Evolutionary conservation across 192 early-diverging fungal genomes (phyloP), one percentile per base, ranked within the genome.

Genomic region (Phlyctochytrium planicorne): DNA sequence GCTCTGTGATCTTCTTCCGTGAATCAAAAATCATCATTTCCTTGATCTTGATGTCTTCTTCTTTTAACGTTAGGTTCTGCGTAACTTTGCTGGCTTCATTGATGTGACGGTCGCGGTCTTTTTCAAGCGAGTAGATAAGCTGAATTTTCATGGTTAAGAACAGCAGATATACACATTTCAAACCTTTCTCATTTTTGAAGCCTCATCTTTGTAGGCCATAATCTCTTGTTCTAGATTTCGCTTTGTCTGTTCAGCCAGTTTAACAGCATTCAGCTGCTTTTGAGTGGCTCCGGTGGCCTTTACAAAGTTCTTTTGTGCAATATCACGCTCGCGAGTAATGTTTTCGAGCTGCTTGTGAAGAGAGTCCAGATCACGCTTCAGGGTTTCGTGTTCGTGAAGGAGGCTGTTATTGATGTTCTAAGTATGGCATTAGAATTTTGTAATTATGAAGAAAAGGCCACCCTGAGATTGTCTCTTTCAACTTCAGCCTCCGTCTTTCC

Each of bases 151-250:
- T 3, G 50, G 25, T 1, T 56, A 24, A 3, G 33, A 64, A 50
- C 10, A 1, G 17, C n/a, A 65, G 2, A 30, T 25, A 31, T 29
- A 20, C n/a, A 52, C 14, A 59, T 67, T 59, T 10, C 16, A 23
- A 68, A 78, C 80, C 76, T 87, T 87, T 72, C 85, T 64, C 82
- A 84, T 86, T 63, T 87, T 87, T 2, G 79, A 55, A 0, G 85
- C 85, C 66, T 87, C 85, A 33, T 84, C 85, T 61, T 85, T 84
- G 71, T 82, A 87, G 10, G 69, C 74, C 35, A 66, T 68, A 30
- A 87, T 87, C 68, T 87, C 85, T 66, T 84, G 80, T 67, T 87
- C 85, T 16, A 87, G 68, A 60, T 82, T 87, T 25, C 82, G 63
- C 60, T 87, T 82, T 1, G 77, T 80, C 65, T 87, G 82, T 24